phyloP scores from a whole-genome alignment of 2,329 filamentous ascomycete species.

The Phaeosphaeria sp. region DNA sequence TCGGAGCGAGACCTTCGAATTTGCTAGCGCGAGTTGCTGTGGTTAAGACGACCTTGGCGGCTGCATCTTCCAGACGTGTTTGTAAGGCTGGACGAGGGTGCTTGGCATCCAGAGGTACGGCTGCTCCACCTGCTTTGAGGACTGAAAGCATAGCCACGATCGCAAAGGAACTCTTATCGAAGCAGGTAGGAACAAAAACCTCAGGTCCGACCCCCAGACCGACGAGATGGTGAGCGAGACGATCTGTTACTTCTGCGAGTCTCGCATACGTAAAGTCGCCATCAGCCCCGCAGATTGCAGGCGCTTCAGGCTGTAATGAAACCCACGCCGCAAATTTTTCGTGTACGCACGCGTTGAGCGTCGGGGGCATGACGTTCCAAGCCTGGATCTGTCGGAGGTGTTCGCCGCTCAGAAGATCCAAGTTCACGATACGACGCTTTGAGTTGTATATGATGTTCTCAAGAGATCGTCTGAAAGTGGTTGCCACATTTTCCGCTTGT shows the following conservation, averaged over 20 bases:
- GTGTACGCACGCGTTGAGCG: slow-evolving; percentile 41
- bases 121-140: slow-evolving; percentile 48
- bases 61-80: slow-evolving; percentile 48
- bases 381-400: slow-evolving; percentile 39
- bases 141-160: slow-evolving; percentile 48
- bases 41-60: slow-evolving; percentile 50
- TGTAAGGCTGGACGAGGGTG: slow-evolving; percentile 46
- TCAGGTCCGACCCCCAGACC: slow-evolving; percentile 40
- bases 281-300: slow-evolving; percentile 43
- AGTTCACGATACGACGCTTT: slow-evolving; percentile 37
- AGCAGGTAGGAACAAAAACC: slow-evolving; percentile 45
- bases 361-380: slow-evolving; percentile 43
- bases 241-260: slow-evolving; percentile 31
- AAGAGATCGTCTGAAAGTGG: slow-evolving; percentile 36
- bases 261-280: slow-evolving; percentile 42
- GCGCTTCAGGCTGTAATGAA: slow-evolving; percentile 30
- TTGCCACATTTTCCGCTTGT: slow-evolving; percentile 42
- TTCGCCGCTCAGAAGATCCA: slow-evolving; percentile 50
- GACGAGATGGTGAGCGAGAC: slow-evolving; percentile 38
- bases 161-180: slow-evolving; percentile 48
- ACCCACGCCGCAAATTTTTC: slow-evolving; percentile 35
- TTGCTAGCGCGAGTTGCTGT: slow-evolving; percentile 46
- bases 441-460: slow-evolving; percentile 48
- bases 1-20: slow-evolving; percentile 52
- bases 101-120: slow-evolving; percentile 45